Evolutionary conservation across 768 basidiomycete genomes (phyloP).

Genomic region (Suillus subalutaceus): DNA sequence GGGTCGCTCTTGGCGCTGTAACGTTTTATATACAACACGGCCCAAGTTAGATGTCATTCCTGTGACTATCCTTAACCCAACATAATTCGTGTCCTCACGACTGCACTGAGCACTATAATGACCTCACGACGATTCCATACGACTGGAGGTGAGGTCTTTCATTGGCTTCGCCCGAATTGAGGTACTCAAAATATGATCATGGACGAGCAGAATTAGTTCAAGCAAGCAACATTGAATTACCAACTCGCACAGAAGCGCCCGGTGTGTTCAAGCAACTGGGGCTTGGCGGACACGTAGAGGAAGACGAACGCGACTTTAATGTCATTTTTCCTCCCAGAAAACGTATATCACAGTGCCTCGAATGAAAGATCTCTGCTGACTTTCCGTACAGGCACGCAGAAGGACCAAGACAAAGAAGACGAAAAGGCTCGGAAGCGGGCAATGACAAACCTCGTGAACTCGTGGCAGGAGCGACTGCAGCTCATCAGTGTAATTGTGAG

Average conservation of each 20-base stretch:
- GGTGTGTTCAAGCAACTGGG: conserved; percentile 27
- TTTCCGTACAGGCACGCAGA: conserved; percentile 42
- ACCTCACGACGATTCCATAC: background rate
- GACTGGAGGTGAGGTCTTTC: background rate
- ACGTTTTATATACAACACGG: background rate
- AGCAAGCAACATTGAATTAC: background rate
- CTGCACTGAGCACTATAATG: conserved; percentile 3
- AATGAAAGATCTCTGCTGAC: background rate
- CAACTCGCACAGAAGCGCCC: conserved; percentile 20
- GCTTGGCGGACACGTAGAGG: conserved; percentile 14
- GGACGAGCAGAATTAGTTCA: conserved; percentile 7
- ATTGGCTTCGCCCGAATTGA: background rate
- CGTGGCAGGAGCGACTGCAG: conserved; percentile 66
- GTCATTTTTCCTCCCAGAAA: conserved; percentile 16
- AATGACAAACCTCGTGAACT: conserved; percentile 53
- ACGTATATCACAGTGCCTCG: conserved; percentile 18
- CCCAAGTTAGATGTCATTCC: background rate
- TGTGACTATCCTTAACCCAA: background rate
- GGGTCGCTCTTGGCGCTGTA: background rate
- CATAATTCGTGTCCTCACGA: background rate
- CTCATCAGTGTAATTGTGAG: conserved; percentile 61
- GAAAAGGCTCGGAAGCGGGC: conserved; percentile 47
- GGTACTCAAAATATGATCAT: background rate
- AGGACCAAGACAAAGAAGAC: conserved; percentile 52
- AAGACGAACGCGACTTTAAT: conserved; percentile 21